Conservation (phyloP, 352 stramenopile species). For the Hyaloperonospora brassicae region DNA sequence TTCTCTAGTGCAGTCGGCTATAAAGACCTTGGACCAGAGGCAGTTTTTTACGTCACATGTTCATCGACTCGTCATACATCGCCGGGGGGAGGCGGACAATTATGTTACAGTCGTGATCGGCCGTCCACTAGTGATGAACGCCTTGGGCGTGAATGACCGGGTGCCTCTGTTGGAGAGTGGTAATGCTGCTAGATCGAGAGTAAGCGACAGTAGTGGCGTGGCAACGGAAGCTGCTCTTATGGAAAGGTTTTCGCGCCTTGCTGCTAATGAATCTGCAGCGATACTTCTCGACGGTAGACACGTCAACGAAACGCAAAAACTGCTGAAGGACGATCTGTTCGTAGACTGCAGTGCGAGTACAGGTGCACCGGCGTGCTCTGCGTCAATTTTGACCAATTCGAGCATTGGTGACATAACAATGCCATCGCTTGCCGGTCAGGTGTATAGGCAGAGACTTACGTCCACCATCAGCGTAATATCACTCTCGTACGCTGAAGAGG, state of each 20-base stretch:
- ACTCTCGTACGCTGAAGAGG: constrained; percentile 21
- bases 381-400: constrained; percentile 20
- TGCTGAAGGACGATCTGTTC: constrained; percentile 30
- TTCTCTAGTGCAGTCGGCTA: constrained; percentile 51
- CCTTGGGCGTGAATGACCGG: constrained; percentile 23
- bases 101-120: constrained; percentile 71
- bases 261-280: constrained; percentile 39
- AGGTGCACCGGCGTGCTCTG: constrained; percentile 13
- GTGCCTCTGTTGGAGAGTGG: constrained; percentile 46
- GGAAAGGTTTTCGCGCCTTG: constrained; percentile 57
- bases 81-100: constrained; percentile 56
- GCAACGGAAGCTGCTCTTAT: constrained; percentile 50
- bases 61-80: constrained; percentile 62
- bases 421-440: constrained; percentile 18
- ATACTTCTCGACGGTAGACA: constrained; percentile 28
- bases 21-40: constrained; percentile 51
- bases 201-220: constrained; percentile 29
- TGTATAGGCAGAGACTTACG: constrained; percentile 11
- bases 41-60: constrained; percentile 62
- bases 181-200: constrained; percentile 24
- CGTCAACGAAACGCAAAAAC: constrained; percentile 23
- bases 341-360: too few species aligned
- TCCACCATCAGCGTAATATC: constrained; percentile 12
- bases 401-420: constrained; percentile 19
- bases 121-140: constrained; percentile 46